Evolutionary conservation across 2,329 filamentous ascomycete genomes (phyloP), one percentile per base, ranked within the genome.

Genomic region (Nemania sp.): DNA sequence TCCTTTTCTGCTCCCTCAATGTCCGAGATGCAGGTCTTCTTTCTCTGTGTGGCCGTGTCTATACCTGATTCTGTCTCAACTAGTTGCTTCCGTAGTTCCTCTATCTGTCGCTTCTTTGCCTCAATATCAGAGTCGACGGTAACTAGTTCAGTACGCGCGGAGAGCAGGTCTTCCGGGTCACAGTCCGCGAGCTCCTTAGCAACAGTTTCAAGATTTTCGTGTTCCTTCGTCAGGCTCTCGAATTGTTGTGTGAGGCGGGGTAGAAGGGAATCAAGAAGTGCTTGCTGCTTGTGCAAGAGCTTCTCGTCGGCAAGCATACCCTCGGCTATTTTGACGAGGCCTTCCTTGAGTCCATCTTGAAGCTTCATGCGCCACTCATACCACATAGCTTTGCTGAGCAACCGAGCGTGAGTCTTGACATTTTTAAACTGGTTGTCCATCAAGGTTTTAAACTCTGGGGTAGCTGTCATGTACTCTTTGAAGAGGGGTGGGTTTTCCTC

Each of bases 371-470:
- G 87, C 94, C 94, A 99, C 66, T 93, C 89, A 70, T 99, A 99
- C 94, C 94, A 99, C 77, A 94, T 92, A 52, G 90, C 91, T 69
- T 97, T 97, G 75, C 93, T 97, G 46, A 92, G 78, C 12, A 97
- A 80, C 22, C 94, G 84, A 14, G 93, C 91, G 70, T 96, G 89
- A 0, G 91, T 92, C 76, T 97, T 97, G 72, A 96, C 89, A 66
- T 97, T 97, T 72, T 96, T 94, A 78, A 99, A 94, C 68, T 97
- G 92, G 61, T 90, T 94, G 74, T 99, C 93, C 86, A 99, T 95
- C 47, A 95, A 80, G 3, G 84, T 74, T 66, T 90, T 91, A 68
- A 96, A 86, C 58, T 95, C 90, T 0, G 91, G 84, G 0, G 89
- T 83, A 22, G 93, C 93, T 8, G 86, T 86, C 60, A 95, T 84